A percentile compares a stretch with the other conserved stretches of the same genome.
These are phyloP conservation scores for Crithidia expoeki DNA, from an alignment of 208 protist genomes.

Conservation along the genomic window DNA sequence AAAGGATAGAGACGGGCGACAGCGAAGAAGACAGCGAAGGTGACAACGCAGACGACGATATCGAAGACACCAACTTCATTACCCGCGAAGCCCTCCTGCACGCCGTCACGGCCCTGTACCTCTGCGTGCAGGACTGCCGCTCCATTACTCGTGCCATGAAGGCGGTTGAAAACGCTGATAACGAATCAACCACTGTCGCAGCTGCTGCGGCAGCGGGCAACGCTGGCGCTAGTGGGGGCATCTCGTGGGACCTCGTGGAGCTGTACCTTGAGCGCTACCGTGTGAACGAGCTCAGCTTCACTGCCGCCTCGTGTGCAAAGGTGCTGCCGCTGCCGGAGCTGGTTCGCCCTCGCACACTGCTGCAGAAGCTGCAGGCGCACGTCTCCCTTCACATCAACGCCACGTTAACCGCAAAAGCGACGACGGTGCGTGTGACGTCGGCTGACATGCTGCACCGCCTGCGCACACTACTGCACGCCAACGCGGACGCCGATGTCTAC, in stretches of 20 bases:
- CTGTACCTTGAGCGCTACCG: conserved; percentile 37
- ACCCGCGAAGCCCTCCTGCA: conserved; percentile 51
- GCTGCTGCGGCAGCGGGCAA: background rate
- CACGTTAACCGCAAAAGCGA: background rate
- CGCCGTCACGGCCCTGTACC: conserved; percentile 66
- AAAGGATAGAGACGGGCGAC: background rate
- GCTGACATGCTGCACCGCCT: conserved; percentile 56
- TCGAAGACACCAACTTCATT: conserved; percentile 23
- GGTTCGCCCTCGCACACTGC: conserved; percentile 37
- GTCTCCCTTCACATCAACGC: conserved; percentile 20
- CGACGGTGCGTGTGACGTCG: conserved; percentile 12
- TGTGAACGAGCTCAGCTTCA: conserved; percentile 36
- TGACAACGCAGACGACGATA: conserved; percentile 17
- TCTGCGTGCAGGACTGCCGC: conserved; percentile 54
- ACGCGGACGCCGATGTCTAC: conserved; percentile 49
- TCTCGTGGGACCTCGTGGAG: conserved; percentile 47
- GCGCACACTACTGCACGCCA: conserved; percentile 30
- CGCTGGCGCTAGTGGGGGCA: background rate
- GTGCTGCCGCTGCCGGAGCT: conserved; percentile 52
- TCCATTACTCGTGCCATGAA: conserved; percentile 37
- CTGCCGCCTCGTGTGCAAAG: conserved; percentile 23
- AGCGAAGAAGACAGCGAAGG: background rate
- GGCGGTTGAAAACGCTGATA: conserved; percentile 10
- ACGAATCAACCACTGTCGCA: background rate
- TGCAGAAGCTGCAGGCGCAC: conserved; percentile 42